A percentile compares a stretch with the other conserved stretches of the same genome.
Conservation (phyloP, 1,284 basidiomycete species). For the Apiotrichum laibachii region DNA sequence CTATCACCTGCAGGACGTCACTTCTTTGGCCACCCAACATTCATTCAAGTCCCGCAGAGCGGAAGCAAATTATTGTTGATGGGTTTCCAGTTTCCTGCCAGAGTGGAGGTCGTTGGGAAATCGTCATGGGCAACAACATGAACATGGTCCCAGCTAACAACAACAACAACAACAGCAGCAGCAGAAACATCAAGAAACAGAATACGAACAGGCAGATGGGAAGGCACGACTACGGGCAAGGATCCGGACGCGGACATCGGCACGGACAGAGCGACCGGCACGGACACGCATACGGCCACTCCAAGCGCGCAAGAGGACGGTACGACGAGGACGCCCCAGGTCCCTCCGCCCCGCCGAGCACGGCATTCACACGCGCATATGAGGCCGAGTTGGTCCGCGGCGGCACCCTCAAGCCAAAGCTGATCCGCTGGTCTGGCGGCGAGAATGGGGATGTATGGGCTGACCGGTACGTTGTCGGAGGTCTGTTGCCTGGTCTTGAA, state of each 20-base stretch:
- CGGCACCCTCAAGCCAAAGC: conserved; percentile 9
- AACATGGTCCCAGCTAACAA: too few species aligned
- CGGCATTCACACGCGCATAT: conserved; percentile 32
- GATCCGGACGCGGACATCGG: background rate
- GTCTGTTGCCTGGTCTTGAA: background rate
- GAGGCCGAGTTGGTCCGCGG: conserved; percentile 34
- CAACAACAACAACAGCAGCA: background rate
- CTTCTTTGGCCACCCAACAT: background rate
- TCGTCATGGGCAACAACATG: background rate
- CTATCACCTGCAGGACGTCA: background rate
- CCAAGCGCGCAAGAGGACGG: background rate
- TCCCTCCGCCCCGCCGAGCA: background rate
- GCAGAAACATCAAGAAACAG: background rate
- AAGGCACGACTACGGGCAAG: background rate
- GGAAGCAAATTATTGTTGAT: conserved; percentile 4
- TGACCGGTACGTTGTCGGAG: conserved; percentile 35
- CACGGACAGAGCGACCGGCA: background rate
- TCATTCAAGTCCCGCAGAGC: background rate
- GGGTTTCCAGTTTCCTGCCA: background rate
- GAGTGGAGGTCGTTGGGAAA: background rate
- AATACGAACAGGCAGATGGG: background rate
- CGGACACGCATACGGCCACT: too few species aligned
- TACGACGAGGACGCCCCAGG: background rate
- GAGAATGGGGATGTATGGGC: conserved; percentile 29
- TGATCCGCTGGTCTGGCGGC: conserved; percentile 34